Conservation (phyloP, 768 basidiomycete genomes). For the Imleria badia region DNA sequence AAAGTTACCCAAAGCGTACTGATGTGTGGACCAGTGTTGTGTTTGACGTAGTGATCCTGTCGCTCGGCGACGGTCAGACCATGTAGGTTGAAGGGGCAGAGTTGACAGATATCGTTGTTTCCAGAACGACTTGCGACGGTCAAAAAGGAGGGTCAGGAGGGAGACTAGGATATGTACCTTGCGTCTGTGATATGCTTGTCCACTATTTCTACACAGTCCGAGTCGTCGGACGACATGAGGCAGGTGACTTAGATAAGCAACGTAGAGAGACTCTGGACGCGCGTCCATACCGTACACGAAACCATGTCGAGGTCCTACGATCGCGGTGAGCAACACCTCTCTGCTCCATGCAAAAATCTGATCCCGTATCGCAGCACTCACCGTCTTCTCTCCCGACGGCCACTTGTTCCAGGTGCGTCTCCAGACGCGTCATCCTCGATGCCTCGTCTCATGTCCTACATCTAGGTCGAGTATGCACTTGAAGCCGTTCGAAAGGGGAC, state of each 20-base stretch:
- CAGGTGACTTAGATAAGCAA: slow-evolving; percentile 25
- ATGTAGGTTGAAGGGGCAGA: slow-evolving; percentile 49
- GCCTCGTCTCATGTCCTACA: slow-evolving; percentile 18
- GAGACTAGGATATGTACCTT: slow-evolving; percentile 11
- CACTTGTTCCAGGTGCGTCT: slow-evolving; percentile 89
- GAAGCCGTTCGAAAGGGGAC: slow-evolving; percentile 98
- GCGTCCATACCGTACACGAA: slow-evolving; percentile 40
- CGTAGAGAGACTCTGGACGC: slow-evolving; percentile 40
- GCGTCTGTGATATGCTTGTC: background rate
- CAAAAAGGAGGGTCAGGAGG: background rate
- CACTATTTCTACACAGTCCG: slow-evolving; percentile 28
- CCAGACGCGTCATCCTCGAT: slow-evolving; percentile 27
- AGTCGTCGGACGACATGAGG: slow-evolving; percentile 17
- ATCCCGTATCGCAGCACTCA: slow-evolving; percentile 64
- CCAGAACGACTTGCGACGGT: slow-evolving; percentile 10
- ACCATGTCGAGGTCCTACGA: slow-evolving; percentile 93
- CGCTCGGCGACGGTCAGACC: slow-evolving; percentile 39
- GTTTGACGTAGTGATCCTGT: slow-evolving; percentile 55
- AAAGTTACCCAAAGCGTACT: background rate
- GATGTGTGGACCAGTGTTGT: slow-evolving; percentile 33
- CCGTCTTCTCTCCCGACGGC: slow-evolving; percentile 98
- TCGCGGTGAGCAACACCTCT: slow-evolving; percentile 67
- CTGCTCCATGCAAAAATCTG: background rate
- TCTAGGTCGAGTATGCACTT: slow-evolving; percentile 96
- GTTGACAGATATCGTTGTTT: slow-evolving; percentile 42